Evolutionary conservation across 495 filamentous ascomycete genomes (phyloP).

Genomic region (Massariosphaeria phaeospora): DNA sequence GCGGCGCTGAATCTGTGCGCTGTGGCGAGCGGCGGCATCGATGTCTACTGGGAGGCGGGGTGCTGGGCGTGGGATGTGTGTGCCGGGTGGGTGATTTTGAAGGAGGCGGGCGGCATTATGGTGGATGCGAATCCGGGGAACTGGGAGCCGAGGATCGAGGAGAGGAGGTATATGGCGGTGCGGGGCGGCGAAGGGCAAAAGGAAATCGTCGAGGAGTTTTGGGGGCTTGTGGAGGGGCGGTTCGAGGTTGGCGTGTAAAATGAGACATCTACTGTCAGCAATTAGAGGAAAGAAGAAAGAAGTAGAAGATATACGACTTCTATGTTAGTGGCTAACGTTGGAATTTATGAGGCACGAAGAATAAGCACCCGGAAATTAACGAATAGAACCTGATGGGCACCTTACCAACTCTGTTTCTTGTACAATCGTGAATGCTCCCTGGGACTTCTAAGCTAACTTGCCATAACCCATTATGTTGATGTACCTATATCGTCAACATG

Average conservation of each 20-base stretch:
- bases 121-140: conserved; percentile 71
- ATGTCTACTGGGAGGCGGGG: conserved; percentile 90
- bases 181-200: conserved; percentile 64
- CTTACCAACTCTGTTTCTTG: too few relatives aligned
- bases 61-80: conserved; percentile 95
- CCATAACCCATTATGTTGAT: too few relatives aligned
- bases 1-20: conserved; percentile 80
- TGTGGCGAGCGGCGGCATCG: conserved; percentile 73
- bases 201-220: conserved; percentile 77
- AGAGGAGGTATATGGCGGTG: conserved; percentile 72
- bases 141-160: conserved; percentile 72
- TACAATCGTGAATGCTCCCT: too few relatives aligned
- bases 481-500: too few relatives aligned
- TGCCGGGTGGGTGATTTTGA: conserved; percentile 83
- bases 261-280: neutral
- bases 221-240: conserved; percentile 52
- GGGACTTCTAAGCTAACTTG: too few relatives aligned
- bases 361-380: too few relatives aligned
- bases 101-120: conserved; percentile 78
- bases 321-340: too few relatives aligned
- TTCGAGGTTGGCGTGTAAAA: conserved; percentile 43
- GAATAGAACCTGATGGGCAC: too few relatives aligned
- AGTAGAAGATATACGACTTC: neutral
- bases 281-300: neutral
- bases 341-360: too few relatives aligned